Conservation (phyloP, 1,284 basidiomycete genomes). For the Pyrrhoderma lamaoense region DNA sequence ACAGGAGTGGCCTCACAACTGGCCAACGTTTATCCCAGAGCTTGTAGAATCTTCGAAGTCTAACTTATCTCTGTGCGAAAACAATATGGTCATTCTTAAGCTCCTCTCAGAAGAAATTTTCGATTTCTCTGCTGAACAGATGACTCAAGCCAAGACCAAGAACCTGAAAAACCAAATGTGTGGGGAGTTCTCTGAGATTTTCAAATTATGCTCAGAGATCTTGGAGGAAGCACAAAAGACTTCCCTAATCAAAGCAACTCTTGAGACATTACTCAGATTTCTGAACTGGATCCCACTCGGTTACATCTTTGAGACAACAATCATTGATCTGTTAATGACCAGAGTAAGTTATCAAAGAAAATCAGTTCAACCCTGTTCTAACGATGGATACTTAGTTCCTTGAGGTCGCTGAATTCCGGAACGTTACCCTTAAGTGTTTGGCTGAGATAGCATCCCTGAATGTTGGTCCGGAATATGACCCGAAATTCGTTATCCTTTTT, state of each 20-base stretch:
- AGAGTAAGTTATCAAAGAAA: constrained; percentile 50
- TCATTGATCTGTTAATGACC: constrained; percentile 90
- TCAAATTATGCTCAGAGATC: constrained; percentile 93
- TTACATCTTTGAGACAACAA: constrained; percentile 97
- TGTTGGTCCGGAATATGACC: constrained; percentile 97
- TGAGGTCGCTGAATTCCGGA: constrained; percentile 95
- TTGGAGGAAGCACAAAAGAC: constrained; percentile 97
- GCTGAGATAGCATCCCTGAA: constrained; percentile 95
- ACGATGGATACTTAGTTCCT: constrained; percentile 64
- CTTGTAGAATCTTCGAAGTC: constrained; percentile 97
- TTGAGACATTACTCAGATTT: constrained; percentile 95
- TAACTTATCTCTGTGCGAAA: constrained; percentile 95
- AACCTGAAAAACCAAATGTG: constrained; percentile 98
- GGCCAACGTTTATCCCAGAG: constrained; percentile 97
- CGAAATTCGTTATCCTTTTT: constrained; percentile 96
- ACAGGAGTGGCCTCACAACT: constrained; percentile 99
- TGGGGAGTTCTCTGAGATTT: constrained; percentile 94
- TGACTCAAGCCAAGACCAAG: constrained; percentile 98
- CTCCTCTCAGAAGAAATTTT: constrained; percentile 99
- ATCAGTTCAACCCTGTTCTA: constrained; percentile 7
- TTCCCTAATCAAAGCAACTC: constrained; percentile 89
- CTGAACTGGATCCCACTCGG: constrained; percentile 99
- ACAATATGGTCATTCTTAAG: constrained; percentile 99
- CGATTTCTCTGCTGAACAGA: constrained; percentile 97
- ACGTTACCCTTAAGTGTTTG: constrained; percentile 94